phyloP scores from a whole-genome alignment of 805 yeast genomes.

The Ogataea saltuana region DNA sequence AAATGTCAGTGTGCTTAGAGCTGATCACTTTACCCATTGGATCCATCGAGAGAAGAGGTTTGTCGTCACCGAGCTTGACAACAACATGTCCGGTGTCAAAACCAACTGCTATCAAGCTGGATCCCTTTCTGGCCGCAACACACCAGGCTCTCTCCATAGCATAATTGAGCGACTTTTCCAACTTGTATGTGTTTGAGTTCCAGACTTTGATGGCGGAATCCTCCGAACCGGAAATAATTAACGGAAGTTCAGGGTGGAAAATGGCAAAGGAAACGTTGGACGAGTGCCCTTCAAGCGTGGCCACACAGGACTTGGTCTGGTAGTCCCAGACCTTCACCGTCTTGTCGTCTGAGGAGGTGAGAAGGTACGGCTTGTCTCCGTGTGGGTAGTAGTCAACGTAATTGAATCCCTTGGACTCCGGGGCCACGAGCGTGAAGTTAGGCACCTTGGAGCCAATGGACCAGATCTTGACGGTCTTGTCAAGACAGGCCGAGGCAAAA shows the following conservation, averaged over 20 bases:
- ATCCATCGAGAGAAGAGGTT: conserved; percentile 92
- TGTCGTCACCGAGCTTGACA: conserved; percentile 87
- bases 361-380: conserved; percentile 93
- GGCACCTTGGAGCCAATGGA: conserved; percentile 84
- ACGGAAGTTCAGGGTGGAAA: conserved; percentile 96
- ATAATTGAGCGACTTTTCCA: conserved; percentile 87
- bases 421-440: conserved; percentile 88
- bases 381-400: conserved; percentile 96
- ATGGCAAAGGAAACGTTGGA: conserved; percentile 95
- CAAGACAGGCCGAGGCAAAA: conserved; percentile 96
- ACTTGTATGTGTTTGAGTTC: conserved; percentile 91
- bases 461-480: conserved; percentile 97
- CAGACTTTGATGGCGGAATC: conserved; percentile 93
- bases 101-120: conserved; percentile 85
- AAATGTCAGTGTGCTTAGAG: conserved; percentile 89
- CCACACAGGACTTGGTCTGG: conserved; percentile 94
- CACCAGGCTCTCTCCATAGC: conserved; percentile 98
- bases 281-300: conserved; percentile 90
- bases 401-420: conserved; percentile 91
- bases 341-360: conserved; percentile 88
- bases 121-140: conserved; percentile 69
- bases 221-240: conserved; percentile 94
- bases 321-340: conserved; percentile 94
- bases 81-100: conserved; percentile 94
- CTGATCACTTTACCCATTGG: conserved; percentile 87